Conservation (phyloP, 2,329 filamentous ascomycete species). For the Ophiostoma ips region DNA sequence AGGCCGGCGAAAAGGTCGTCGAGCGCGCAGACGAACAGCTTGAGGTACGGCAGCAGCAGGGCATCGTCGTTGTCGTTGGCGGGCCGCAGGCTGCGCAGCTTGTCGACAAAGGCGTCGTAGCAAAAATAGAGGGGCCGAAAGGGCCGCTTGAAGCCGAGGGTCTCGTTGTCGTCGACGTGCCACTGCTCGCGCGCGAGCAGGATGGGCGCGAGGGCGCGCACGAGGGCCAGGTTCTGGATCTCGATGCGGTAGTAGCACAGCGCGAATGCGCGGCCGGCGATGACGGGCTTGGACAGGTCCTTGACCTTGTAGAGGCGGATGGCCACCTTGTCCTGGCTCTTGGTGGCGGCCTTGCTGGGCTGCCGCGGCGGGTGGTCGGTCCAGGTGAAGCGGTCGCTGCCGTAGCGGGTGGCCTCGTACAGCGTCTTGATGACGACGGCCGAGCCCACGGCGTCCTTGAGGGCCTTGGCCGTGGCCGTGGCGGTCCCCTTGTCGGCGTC, state of each 20-base stretch:
- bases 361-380: slow-evolving; percentile 28
- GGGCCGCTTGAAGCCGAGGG: slow-evolving; percentile 24
- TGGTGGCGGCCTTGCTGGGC: slow-evolving; percentile 22
- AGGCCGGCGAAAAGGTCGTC: slow-evolving; percentile 30
- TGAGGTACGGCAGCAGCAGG: slow-evolving; percentile 24
- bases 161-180: slow-evolving; percentile 24
- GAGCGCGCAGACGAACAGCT: slow-evolving; percentile 26
- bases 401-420: slow-evolving; percentile 24
- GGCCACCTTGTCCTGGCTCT: slow-evolving; percentile 26
- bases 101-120: slow-evolving; percentile 26
- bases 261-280: slow-evolving; percentile 24
- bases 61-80: slow-evolving; percentile 10
- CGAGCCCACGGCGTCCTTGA: slow-evolving; percentile 11
- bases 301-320: slow-evolving; percentile 34
- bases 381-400: slow-evolving; percentile 21
- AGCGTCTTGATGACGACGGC: slow-evolving; percentile 23
- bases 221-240: slow-evolving; percentile 28
- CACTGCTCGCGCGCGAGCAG: slow-evolving; percentile 27
- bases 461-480: not conserved
- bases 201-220: slow-evolving; percentile 29
- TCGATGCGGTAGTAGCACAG: slow-evolving; percentile 28
- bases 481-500: not conserved
- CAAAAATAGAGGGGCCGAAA: slow-evolving; percentile 31
- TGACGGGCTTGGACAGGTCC: slow-evolving; percentile 26
- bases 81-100: slow-evolving; percentile 17